Evolutionary conservation across 2,329 filamentous ascomycete genomes (phyloP), one percentile per base, ranked within the genome.

Genomic region (Calycina herbarum): DNA sequence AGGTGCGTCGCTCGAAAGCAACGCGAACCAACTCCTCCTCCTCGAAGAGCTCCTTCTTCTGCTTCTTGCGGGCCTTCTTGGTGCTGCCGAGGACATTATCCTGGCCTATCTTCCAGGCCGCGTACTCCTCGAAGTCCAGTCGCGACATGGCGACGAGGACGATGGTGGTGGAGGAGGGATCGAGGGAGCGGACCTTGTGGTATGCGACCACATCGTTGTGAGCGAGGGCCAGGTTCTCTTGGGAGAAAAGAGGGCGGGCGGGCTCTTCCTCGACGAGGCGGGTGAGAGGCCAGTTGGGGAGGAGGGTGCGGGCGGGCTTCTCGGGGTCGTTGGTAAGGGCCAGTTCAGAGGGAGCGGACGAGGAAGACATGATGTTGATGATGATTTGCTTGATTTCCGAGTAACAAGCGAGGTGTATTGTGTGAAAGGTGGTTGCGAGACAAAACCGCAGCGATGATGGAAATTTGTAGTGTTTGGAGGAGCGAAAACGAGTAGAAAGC

Each of bases 121-220:
- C 48, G 7, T 27, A 51, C n/a, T 51, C 48, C 11, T 51, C 48
- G 5, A 51, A 51, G 48, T 51, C 48, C 20, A 8, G n/a, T 11
- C 48, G 48, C n/a, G 48, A 24, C 48, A 51, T 51, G 48, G 48
- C 48, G 48, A 51, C 48, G 20, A 51, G 24, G 48, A 27, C 48
- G 48, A 24, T 24, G 48, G 48, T 11, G 48, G 48, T 10, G 48
- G 10, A 3, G 42, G 15, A 51, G n/a, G 48, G 48, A 1, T n/a
- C 7, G 48, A 24, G 8, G 48, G 20, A 24, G 17, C n/a, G 4
- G 17, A 20, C 8, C 20, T n/a, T 20, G n/a, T 20, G n/a, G 45
- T 20, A 48, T 6, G n/a, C 24, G 17, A 10, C 20, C 20, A 48
- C n/a, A 8, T 48, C 45, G 17, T 48, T 48, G 17, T 20, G 45